Evolutionary conservation across 768 basidiomycete genomes (phyloP), one percentile per base, ranked within the genome.

Genomic region (Jaapia argillacea): DNA sequence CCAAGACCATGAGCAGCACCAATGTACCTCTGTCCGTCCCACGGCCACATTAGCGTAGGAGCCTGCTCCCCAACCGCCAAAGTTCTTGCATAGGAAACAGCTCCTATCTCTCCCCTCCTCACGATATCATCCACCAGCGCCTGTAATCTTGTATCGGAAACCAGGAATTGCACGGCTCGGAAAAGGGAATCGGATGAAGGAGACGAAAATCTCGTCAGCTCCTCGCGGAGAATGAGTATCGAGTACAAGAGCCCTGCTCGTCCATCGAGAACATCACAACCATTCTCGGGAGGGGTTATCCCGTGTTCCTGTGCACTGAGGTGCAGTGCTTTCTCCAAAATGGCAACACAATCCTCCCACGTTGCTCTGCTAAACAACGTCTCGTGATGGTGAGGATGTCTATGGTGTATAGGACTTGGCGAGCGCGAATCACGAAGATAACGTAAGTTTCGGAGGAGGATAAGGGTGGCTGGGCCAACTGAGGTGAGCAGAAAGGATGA

Each of bases 1-100:
- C 77, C 72, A 42, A 77, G 62, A n/a, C 77, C 77, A 59, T 79
- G 77, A 3, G 75, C 75, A 13, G 61, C 75, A 27, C 77, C 76
- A 1, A 78, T 56, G 51, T 78, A 78, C 20, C 69, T 59, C 48
- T 68, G 74, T n/a, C 65, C 60, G 49, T 75, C 69, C 77, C 77
- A 79, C 6, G 56, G 59, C 77, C 76, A 78, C 74, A 78, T 78
- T 23, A 78, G 56, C 1, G 70, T 64, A 0, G 74, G 73, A 3
- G 51, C 52, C 7, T 23, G 36, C 2, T 44, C 39, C 14, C 46
- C 48, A 2, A 45, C 46, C 7, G 51, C 51, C 18, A 66, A 45
- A 26, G 63, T 62, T 3, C 46, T 46, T 2, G 45, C 45, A 51
- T 72, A 69, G 5, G 43, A 33, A 41, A 43, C 51, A 2, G 69